Percentiles rank a stretch among this genome's conserved stretches.
Evolutionary conservation across 768 basidiomycete species (phyloP).

Genomic region (Termitomyces heimii): DNA sequence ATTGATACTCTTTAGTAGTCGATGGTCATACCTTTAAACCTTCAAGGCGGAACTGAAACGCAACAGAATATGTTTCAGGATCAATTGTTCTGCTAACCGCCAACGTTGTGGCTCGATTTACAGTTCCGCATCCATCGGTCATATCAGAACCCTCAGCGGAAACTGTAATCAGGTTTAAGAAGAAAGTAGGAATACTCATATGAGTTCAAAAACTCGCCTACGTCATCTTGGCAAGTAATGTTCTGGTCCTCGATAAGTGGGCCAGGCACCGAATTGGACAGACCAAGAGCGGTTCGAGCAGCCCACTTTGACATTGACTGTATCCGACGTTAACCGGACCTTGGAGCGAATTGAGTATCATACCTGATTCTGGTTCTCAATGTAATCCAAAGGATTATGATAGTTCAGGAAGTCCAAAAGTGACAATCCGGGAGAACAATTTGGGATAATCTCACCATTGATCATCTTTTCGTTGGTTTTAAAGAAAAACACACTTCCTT

Average conservation of each 20-base stretch:
- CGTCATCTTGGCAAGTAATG: slow-evolving; percentile 38
- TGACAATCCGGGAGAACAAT: slow-evolving; percentile 15
- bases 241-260: slow-evolving; percentile 29
- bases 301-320: slow-evolving; percentile 63
- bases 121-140: slow-evolving; percentile 52
- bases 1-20: neutral
- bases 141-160: slow-evolving; percentile 32
- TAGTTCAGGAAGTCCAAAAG: slow-evolving; percentile 46
- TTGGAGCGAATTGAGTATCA: neutral
- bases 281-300: slow-evolving; percentile 52
- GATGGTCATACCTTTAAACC: slow-evolving; percentile 36
- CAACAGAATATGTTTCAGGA: slow-evolving; percentile 35
- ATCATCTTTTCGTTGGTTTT: slow-evolving; percentile 42
- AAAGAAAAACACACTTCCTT: slow-evolving; percentile 48
- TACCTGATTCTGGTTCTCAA: slow-evolving; percentile 46
- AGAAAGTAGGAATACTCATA: neutral
- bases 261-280: slow-evolving; percentile 63
- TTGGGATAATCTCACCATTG: slow-evolving; percentile 10
- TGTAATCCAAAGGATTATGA: slow-evolving; percentile 42
- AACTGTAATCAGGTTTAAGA: slow-evolving; percentile 15
- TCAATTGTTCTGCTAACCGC: slow-evolving; percentile 26
- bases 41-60: slow-evolving; percentile 43
- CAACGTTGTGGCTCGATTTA: slow-evolving; percentile 31
- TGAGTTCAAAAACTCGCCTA: slow-evolving; percentile 30
- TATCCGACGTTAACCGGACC: neutral